Percentiles rank a stretch among this genome's conserved stretches.
Evolutionary conservation across 2,329 filamentous ascomycete genomes (phyloP).

Genomic region (Aureobasidium subglaciale): DNA sequence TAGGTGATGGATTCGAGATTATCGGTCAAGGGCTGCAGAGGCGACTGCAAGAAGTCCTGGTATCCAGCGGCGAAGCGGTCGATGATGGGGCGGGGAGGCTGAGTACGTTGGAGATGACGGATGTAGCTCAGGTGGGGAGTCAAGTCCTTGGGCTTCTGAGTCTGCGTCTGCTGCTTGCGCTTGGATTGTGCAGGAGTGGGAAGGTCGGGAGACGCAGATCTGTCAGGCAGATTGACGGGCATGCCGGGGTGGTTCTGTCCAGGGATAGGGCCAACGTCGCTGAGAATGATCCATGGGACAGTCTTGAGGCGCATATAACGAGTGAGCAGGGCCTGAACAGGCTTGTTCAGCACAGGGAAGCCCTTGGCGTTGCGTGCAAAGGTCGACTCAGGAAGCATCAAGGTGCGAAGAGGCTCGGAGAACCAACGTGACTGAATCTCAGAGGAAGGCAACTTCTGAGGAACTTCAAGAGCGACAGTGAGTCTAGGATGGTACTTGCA

Average conservation of each 20-base stretch:
- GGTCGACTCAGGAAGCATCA: conserved; percentile 45
- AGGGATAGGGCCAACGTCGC: conserved; percentile 50
- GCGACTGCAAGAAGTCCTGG: conserved; percentile 93
- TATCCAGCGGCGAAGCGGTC: conserved; percentile 64
- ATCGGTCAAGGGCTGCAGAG: conserved; percentile 87
- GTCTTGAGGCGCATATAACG: conserved; percentile 51
- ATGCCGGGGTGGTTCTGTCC: conserved; percentile 23
- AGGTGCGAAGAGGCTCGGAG: conserved; percentile 53
- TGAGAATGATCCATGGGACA: conserved; percentile 54
- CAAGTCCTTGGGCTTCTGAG: conserved; percentile 42
- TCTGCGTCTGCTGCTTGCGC: conserved; percentile 20
- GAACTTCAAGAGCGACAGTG: conserved; percentile 60
- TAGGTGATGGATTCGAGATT: conserved; percentile 97
- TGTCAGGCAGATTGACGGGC: background rate
- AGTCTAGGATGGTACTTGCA: conserved; percentile 81
- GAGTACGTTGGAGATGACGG: conserved; percentile 73
- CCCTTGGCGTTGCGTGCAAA: conserved; percentile 54
- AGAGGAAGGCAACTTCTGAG: conserved; percentile 51
- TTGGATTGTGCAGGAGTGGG: conserved; percentile 65
- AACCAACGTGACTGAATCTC: conserved; percentile 55
- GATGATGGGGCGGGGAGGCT: conserved; percentile 57
- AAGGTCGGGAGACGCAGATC: conserved; percentile 18
- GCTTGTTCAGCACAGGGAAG: conserved; percentile 51
- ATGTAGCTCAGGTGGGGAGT: conserved; percentile 72
- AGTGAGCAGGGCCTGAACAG: conserved; percentile 51